Base-by-base conservation (phyloP, 2,329 filamentous ascomycete genomes). In the Thyridium curvatum region DNA sequence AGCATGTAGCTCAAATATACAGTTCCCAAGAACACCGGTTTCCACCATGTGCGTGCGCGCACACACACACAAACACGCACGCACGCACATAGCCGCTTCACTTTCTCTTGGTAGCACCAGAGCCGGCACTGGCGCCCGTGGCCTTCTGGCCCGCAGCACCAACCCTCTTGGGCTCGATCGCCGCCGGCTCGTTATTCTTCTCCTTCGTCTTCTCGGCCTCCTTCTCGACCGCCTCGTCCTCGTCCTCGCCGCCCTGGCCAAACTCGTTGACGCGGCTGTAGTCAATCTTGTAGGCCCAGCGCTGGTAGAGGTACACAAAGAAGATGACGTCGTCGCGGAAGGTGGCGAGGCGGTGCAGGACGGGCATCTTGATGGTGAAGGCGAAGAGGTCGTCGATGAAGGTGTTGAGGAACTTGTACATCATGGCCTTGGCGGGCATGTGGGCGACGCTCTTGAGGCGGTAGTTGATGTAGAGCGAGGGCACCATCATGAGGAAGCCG, bases 371-470 rank as follows among this genome's bases (percentile, higher is more conserved):
- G 70, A 98, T 96, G 30, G 93, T 98, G 56, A 97, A 98, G 3
- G 93, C 93, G 57, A 98, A 98, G 26, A 98, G 72, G 58, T 98
- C 93, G 63, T 98, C 93, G 60, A 98, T 97, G 61, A 98, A 98
- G 5, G 93, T 97, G 69, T 97, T 96, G 48, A 97, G 70, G 66
- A 95, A 95, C 68, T 97, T 96, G 77, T 96, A 96, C 61, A 83
- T 91, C 88, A 98, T 93, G 35, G 93, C 89, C 67, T 88, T 91
- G 50, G 76, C 87, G 2, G 93, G 90, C 91, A 98, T 95, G 66
- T 98, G 93, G 10, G 93, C 93, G 28, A 97, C 87, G 50, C 82
- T 84, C 74, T 91, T 95, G 50, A 98, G 79, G 12, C 91, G 83
- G 71, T 98, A 98, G 74, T 98, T 98, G 79, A 98, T 98, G 70